These are phyloP conservation scores for Lepidopterella palustris DNA, from an alignment of 495 filamentous ascomycete species.

Conservation along the genomic window DNA sequence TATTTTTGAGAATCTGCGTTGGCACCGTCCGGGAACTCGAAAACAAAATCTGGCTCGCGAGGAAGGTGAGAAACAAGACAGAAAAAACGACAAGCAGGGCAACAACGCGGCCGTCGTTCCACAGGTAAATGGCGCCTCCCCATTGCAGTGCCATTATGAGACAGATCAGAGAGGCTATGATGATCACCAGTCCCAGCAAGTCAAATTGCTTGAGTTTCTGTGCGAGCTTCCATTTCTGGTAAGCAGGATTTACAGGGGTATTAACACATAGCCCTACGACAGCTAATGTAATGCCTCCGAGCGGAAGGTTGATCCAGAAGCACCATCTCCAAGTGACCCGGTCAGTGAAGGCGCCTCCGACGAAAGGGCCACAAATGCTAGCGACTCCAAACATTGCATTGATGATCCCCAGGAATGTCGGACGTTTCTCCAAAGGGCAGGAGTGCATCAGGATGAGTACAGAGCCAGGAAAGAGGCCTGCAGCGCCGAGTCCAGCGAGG, in stretches of 20 bases:
- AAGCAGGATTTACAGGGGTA: slow-evolving; percentile 36
- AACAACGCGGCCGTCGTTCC: slow-evolving; percentile 62
- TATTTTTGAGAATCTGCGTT: slow-evolving; percentile 61
- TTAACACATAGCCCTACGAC: slow-evolving; percentile 52
- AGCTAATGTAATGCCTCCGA: slow-evolving; percentile 47
- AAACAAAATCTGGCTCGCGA: slow-evolving; percentile 18
- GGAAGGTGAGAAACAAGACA: slow-evolving; percentile 57
- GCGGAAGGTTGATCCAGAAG: slow-evolving; percentile 68
- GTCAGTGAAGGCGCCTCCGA: slow-evolving; percentile 64
- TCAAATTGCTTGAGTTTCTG: slow-evolving; percentile 59
- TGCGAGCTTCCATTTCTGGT: slow-evolving; percentile 9
- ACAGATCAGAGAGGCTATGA: slow-evolving; percentile 67
- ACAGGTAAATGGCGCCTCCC: slow-evolving; percentile 67
- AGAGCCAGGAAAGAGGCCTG: slow-evolving; percentile 10
- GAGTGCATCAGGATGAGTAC: slow-evolving; percentile 10
- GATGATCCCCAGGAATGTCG: slow-evolving; percentile 48
- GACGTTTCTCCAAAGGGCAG: slow-evolving; percentile 4
- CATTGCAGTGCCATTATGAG: slow-evolving; percentile 77
- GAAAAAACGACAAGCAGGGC: slow-evolving; percentile 63
- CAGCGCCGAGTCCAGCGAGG: slow-evolving; percentile 34
- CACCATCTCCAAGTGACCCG: slow-evolving; percentile 59
- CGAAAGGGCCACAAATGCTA: slow-evolving; percentile 53
- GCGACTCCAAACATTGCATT: slow-evolving; percentile 74
- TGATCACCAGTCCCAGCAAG: slow-evolving; percentile 55
- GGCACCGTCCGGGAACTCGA: slow-evolving; percentile 61